phyloP scores from a whole-genome alignment of 75 land plant species.

The Selaginella moellendorffii region DNA sequence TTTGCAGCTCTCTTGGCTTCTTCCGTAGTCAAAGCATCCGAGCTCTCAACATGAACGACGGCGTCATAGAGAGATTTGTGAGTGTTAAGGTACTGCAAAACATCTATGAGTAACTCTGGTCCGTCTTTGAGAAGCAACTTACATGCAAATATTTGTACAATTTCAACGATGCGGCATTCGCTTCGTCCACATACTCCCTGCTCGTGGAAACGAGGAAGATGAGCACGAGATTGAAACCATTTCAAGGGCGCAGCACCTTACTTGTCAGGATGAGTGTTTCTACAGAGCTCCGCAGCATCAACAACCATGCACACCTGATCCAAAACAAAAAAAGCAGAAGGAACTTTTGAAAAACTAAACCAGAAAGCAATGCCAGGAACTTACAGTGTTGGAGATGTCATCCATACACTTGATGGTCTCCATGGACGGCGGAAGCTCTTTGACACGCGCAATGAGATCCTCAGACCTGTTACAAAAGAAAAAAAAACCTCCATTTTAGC shows the following conservation, averaged over 20 bases:
- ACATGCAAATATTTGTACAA: constrained; percentile 78
- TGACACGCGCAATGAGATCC: constrained; percentile 46
- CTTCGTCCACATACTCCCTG: constrained; percentile 84
- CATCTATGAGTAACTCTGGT: not conserved
- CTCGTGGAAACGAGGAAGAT: not conserved
- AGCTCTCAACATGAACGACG: constrained; percentile 56
- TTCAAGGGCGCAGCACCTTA: constrained; percentile 11
- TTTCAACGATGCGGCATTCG: constrained; percentile 67
- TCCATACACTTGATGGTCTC: constrained; percentile 75
- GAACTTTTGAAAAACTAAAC: constrained; percentile 2
- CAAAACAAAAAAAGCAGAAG: not conserved
- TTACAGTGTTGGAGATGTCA: constrained; percentile 82
- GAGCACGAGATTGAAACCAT: not conserved
- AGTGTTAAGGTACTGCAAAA: constrained; percentile 60
- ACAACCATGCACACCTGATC: constrained; percentile 79
- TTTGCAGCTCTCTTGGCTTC: constrained; percentile 75
- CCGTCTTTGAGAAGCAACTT: constrained; percentile 17
- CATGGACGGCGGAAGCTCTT: constrained; percentile 48
- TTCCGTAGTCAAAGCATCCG: constrained; percentile 32
- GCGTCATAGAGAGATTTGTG: constrained; percentile 64
- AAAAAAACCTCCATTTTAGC: not conserved
- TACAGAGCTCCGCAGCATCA: constrained; percentile 93
- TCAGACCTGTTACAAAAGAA: constrained; percentile 32
- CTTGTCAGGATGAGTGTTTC: constrained; percentile 95
- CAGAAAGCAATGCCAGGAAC: not conserved